Conservation (phyloP, 441 rosid genomes). For the Pelargonium australe region DNA sequence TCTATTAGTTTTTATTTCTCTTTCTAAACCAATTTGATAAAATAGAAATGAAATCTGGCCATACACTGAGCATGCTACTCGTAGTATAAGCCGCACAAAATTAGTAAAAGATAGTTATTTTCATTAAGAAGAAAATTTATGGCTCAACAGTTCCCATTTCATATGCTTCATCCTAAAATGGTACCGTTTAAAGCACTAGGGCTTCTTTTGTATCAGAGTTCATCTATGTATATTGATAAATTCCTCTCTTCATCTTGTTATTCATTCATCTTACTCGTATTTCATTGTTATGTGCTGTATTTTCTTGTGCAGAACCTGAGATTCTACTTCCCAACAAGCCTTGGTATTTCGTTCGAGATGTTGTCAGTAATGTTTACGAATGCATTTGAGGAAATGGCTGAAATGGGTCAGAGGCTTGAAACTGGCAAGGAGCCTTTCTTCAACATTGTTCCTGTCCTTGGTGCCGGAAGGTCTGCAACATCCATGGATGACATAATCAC, state of each 20-base stretch:
- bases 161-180: not conserved
- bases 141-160: not conserved
- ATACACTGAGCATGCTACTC: not conserved
- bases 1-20: not conserved
- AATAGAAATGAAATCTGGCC: not conserved
- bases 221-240: too few species aligned
- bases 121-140: not conserved
- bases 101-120: not conserved
- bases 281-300: not conserved
- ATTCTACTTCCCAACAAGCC: slow-evolving; percentile 6
- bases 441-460: slow-evolving; percentile 63
- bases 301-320: slow-evolving; percentile 3
- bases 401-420: slow-evolving; percentile 23
- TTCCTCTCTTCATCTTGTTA: slow-evolving; percentile 20
- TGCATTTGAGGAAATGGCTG: slow-evolving; percentile 43
- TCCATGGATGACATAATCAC: slow-evolving; percentile 54
- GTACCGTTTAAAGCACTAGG: not conserved
- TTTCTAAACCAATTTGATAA: not conserved
- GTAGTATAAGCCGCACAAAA: not conserved
- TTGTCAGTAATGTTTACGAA: slow-evolving; percentile 31
- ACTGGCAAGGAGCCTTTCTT: slow-evolving; percentile 33
- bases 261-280: not conserved
- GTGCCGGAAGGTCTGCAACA: slow-evolving; percentile 48
- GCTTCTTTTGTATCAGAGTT: not conserved
- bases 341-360: not conserved